phyloP scores from a whole-genome alignment of 345 rosid species.

The Citrus hindsii region DNA sequence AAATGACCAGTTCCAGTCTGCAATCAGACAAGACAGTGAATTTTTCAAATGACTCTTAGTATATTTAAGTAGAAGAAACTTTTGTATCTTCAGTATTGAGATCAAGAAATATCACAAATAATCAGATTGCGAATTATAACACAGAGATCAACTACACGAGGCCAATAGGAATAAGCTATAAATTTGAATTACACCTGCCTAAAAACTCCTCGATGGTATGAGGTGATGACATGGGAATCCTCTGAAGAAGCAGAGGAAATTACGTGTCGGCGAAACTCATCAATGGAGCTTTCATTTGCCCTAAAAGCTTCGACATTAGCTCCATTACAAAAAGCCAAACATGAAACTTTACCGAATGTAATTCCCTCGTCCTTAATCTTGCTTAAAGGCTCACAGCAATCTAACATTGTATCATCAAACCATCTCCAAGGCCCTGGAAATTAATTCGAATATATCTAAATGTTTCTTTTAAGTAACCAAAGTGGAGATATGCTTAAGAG shows the following conservation, averaged over 20 bases:
- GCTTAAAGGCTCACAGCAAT: constrained; percentile 35
- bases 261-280: constrained; percentile 26
- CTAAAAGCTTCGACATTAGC: constrained; percentile 32
- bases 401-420: constrained; percentile 41
- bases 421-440: constrained; percentile 40
- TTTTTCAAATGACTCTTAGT: not conserved
- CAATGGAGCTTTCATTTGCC: constrained; percentile 11
- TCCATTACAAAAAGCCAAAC: constrained; percentile 36
- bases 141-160: not conserved
- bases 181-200: constrained; percentile 24
- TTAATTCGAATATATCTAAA: too few species aligned
- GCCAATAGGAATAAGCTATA: not conserved
- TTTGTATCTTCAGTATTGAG: not conserved
- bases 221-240: constrained; percentile 26
- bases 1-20: constrained; percentile 42
- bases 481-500: not conserved
- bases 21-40: not conserved
- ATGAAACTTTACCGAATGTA: constrained; percentile 30
- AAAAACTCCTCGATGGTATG: constrained; percentile 27
- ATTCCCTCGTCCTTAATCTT: constrained; percentile 30
- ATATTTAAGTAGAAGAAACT: not conserved
- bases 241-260: constrained; percentile 22
- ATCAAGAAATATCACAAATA: too few species aligned
- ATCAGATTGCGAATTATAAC: not conserved
- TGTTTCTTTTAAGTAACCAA: not conserved